Evolutionary conservation across 495 filamentous ascomycete species (phyloP).

Genomic region (Penicillium robsamsonii): DNA sequence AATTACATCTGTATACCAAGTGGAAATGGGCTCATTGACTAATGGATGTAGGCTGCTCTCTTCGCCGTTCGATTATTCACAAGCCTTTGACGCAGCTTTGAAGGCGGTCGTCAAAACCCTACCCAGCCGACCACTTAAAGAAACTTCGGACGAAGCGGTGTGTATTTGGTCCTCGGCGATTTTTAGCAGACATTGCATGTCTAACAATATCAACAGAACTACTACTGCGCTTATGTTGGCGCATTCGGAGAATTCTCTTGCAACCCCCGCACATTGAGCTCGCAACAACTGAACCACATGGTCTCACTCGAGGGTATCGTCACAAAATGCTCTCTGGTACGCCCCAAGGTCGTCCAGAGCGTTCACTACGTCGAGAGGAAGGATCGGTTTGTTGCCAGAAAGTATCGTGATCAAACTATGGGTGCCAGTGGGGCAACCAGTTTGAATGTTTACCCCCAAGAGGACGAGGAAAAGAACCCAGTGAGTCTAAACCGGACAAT

Average conservation of each 20-base stretch:
- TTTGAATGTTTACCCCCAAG: conserved; percentile 87
- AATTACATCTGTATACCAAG: conserved; percentile 3
- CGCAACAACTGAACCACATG: conserved; percentile 88
- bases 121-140: conserved; percentile 58
- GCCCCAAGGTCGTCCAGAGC: conserved; percentile 95
- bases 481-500: conserved; percentile 32
- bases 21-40: not conserved
- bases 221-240: conserved; percentile 93
- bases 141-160: conserved; percentile 62
- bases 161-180: conserved; percentile 11
- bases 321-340: conserved; percentile 89
- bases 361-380: conserved; percentile 91
- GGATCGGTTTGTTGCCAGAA: conserved; percentile 75
- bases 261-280: conserved; percentile 90
- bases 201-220: conserved; percentile 51
- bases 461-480: conserved; percentile 80
- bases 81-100: conserved; percentile 85
- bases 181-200: not conserved
- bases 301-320: conserved; percentile 98
- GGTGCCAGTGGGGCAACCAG: conserved; percentile 81
- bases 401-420: conserved; percentile 96
- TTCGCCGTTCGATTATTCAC: conserved; percentile 80
- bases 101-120: conserved; percentile 82
- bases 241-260: conserved; percentile 93
- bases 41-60: conserved; percentile 60